These are phyloP conservation scores for Penicillium atrosanguineum DNA, from an alignment of 495 filamentous ascomycete species.

Conservation along the genomic window DNA sequence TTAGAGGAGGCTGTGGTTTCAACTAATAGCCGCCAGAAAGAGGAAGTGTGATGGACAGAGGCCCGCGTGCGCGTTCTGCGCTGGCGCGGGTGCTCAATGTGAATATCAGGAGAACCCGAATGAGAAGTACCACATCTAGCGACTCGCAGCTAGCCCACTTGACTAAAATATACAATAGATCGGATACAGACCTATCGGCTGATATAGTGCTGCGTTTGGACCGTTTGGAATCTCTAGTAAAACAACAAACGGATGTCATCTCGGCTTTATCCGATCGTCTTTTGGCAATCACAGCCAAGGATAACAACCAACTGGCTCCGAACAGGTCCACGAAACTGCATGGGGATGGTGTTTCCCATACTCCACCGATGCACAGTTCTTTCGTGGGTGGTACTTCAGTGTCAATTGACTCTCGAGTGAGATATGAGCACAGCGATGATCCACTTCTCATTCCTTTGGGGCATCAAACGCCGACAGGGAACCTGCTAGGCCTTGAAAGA, in stretches of 20 bases:
- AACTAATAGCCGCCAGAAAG: conserved; percentile 7
- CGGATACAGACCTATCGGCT: background rate
- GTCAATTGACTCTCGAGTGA: background rate
- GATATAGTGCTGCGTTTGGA: conserved; percentile 8
- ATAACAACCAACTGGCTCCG: background rate
- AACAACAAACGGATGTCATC: conserved; percentile 9
- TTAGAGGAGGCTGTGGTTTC: background rate
- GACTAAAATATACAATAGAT: background rate
- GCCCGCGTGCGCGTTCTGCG: conserved; percentile 19
- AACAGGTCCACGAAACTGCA: background rate
- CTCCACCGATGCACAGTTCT: background rate
- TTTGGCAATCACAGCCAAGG: background rate
- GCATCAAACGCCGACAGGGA: conserved; percentile 17
- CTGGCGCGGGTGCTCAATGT: conserved; percentile 15
- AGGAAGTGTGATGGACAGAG: conserved; percentile 22
- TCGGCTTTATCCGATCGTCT: conserved; percentile 7
- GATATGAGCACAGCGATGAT: conserved; percentile 6
- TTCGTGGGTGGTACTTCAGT: background rate
- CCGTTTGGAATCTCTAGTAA: conserved; percentile 6
- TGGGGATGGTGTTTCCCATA: background rate
- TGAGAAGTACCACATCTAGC: conserved; percentile 11
- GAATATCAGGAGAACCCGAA: conserved; percentile 18
- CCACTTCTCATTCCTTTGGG: conserved; percentile 12
- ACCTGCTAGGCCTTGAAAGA: conserved; percentile 11
- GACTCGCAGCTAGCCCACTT: background rate